Conservation (phyloP, 2,329 filamentous ascomycete species). For the Beauveria caledonica region DNA sequence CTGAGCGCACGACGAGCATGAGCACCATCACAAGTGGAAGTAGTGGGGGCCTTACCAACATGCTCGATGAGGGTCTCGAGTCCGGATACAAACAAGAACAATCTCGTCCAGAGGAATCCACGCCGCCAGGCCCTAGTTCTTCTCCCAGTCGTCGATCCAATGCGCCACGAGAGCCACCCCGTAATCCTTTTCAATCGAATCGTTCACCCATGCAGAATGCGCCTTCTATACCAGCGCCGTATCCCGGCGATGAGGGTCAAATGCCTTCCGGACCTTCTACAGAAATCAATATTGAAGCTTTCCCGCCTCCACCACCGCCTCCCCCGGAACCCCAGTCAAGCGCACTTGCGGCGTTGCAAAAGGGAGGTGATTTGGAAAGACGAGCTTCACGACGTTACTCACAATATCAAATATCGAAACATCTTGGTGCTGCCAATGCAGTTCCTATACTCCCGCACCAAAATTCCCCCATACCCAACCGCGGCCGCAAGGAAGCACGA, state of each 20-base stretch:
- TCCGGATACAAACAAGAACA: slow-evolving; percentile 39
- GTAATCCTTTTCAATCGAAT: slow-evolving; percentile 43
- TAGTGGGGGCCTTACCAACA: slow-evolving; percentile 45
- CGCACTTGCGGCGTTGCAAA: slow-evolving; percentile 81
- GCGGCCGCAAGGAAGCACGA: slow-evolving; percentile 67
- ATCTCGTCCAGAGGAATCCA: slow-evolving; percentile 22
- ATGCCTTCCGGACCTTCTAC: slow-evolving; percentile 33
- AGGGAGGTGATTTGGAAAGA: slow-evolving; percentile 85
- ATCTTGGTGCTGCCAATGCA: slow-evolving; percentile 73
- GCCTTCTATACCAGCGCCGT: slow-evolving; percentile 60
- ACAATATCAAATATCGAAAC: slow-evolving; percentile 93
- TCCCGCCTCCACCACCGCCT: slow-evolving; percentile 60
- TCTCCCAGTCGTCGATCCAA: slow-evolving; percentile 43
- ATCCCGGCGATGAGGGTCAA: slow-evolving; percentile 52
- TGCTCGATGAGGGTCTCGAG: slow-evolving; percentile 53
- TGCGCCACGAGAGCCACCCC: slow-evolving; percentile 43
- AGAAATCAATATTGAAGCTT: slow-evolving; percentile 53
- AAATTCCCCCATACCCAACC: slow-evolving; percentile 74
- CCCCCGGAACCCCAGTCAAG: slow-evolving; percentile 74
- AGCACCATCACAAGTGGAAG: slow-evolving; percentile 50
- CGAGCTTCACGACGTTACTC: slow-evolving; percentile 90
- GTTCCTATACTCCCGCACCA: slow-evolving; percentile 82
- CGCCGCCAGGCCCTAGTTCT: slow-evolving; percentile 22
- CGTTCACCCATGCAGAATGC: slow-evolving; percentile 67
- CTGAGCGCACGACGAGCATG: slow-evolving; percentile 48